Evolutionary conservation across 192 early-diverging fungal genomes (phyloP).

Genomic region (Coemansia sp.): DNA sequence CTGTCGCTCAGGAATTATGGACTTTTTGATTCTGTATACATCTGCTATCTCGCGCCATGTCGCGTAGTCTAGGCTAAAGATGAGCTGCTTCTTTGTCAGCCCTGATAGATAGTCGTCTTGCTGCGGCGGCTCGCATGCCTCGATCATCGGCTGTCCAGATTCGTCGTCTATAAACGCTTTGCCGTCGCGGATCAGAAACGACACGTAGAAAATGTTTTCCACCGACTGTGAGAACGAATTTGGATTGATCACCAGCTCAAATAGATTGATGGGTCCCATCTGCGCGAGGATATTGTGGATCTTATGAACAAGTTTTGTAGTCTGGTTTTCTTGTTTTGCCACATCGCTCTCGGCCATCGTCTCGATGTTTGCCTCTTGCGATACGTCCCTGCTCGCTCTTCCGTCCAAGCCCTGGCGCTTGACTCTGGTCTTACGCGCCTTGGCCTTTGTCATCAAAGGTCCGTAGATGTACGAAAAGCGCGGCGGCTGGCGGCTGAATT

Average conservation of each 20-base stretch:
- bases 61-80: constrained; percentile 70
- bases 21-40: constrained; percentile 60
- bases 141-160: constrained; percentile 68
- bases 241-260: constrained; percentile 89
- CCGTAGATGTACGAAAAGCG: constrained; percentile 79
- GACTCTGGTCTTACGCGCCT: constrained; percentile 23
- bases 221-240: constrained; percentile 89
- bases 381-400: neutral
- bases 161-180: constrained; percentile 75
- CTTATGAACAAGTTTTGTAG: constrained; percentile 74
- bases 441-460: constrained; percentile 30
- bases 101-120: constrained; percentile 66
- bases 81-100: constrained; percentile 76
- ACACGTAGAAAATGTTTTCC: constrained; percentile 97
- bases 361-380: constrained; percentile 32
- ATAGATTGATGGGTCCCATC: constrained; percentile 69
- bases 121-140: constrained; percentile 68
- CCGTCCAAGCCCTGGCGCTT: neutral
- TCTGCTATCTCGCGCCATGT: constrained; percentile 74
- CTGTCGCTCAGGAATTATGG: constrained; percentile 61
- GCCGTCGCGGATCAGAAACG: constrained; percentile 91
- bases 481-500: constrained; percentile 62
- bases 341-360: constrained; percentile 71
- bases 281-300: constrained; percentile 66
- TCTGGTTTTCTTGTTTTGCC: constrained; percentile 82